Evolutionary conservation across 208 protist genomes (phyloP).

Genomic region (Leishmania arabica): DNA sequence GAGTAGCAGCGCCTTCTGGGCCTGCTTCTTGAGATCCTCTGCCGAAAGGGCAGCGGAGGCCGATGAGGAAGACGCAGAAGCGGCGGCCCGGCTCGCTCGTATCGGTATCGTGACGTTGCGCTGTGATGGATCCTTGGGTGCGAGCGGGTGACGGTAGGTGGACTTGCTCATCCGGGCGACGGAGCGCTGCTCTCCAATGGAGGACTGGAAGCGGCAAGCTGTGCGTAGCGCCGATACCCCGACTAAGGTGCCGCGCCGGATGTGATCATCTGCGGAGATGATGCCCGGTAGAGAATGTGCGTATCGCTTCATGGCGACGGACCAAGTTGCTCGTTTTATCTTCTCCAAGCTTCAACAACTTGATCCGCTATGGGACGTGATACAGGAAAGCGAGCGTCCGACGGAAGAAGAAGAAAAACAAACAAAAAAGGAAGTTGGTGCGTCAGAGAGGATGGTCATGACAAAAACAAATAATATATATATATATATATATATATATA

Average conservation of each 20-base stretch:
- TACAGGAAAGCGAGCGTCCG: not conserved
- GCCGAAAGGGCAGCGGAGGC: constrained; percentile 33
- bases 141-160: constrained; percentile 68
- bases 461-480: no score
- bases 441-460: no score
- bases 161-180: constrained; percentile 54
- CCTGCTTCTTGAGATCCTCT: constrained; percentile 66
- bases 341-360: not conserved
- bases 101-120: constrained; percentile 77
- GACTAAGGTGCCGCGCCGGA: not conserved
- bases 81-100: constrained; percentile 21
- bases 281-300: not conserved
- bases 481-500: no score
- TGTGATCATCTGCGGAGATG: not conserved
- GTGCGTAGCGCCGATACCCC: not conserved
- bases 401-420: not conserved
- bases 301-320: not conserved
- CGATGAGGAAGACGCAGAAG: constrained; percentile 11
- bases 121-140: constrained; percentile 67
- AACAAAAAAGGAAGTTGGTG: not conserved
- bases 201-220: constrained; percentile 42
- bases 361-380: not conserved
- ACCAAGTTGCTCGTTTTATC: no score
- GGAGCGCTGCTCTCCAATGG: constrained; percentile 50
- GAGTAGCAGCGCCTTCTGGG: constrained; percentile 66